phyloP scores from a whole-genome alignment of 441 rosid genomes.

The Populus trichocarpa region DNA sequence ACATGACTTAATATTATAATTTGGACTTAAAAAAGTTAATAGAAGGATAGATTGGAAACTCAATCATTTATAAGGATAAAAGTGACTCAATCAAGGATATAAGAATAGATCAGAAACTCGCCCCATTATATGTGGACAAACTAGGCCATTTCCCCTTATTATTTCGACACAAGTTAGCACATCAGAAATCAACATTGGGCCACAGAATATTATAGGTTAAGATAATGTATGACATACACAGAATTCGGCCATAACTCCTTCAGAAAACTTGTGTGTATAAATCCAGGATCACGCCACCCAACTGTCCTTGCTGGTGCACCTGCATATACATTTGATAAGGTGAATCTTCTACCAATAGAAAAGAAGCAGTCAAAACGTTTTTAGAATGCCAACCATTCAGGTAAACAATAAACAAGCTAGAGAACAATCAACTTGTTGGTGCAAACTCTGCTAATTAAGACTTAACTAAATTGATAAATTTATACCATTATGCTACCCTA shows the following conservation, averaged over 20 bases:
- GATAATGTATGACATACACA: slow-evolving; percentile 37
- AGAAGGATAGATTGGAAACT: too few species aligned
- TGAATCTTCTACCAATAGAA: not conserved
- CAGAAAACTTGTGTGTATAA: slow-evolving; percentile 72
- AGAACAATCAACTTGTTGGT: not conserved
- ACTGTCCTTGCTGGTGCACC: slow-evolving; percentile 88
- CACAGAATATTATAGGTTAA: not conserved
- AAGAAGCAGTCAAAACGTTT: not conserved
- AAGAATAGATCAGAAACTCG: too few species aligned
- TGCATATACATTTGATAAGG: slow-evolving; percentile 21
- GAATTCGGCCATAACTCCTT: slow-evolving; percentile 73
- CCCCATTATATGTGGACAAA: too few species aligned
- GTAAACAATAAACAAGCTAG: not conserved
- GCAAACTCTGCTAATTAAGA: not conserved
- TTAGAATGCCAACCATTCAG: not conserved
- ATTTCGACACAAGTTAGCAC: not conserved
- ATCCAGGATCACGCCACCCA: slow-evolving; percentile 98
- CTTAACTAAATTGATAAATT: not conserved
- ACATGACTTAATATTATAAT: too few species aligned
- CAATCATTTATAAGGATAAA: too few species aligned
- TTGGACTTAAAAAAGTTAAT: too few species aligned
- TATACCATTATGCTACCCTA: not conserved
- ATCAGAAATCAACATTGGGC: not conserved
- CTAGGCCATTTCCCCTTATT: not conserved
- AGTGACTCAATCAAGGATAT: too few species aligned